These are phyloP conservation scores for Ophiostoma tasmaniense DNA, from an alignment of 2,329 filamentous ascomycete genomes.

Conservation along the genomic window DNA sequence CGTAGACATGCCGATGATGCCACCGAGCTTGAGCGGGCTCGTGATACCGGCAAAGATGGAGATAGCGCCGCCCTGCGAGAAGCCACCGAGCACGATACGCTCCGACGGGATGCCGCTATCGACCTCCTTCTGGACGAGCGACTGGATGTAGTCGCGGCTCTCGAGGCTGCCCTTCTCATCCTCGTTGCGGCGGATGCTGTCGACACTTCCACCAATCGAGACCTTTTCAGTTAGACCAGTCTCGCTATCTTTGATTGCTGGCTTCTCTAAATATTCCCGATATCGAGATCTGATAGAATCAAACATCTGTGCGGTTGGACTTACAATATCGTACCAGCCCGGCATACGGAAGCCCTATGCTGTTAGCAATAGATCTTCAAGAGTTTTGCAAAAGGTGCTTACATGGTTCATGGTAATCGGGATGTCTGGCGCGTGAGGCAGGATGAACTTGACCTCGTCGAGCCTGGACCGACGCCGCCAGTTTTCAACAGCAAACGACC, in stretches of 20 bases:
- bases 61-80: constrained; percentile 83
- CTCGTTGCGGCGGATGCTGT: constrained; percentile 27
- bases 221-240: constrained; percentile 7
- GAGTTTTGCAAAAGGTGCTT: constrained; percentile 14
- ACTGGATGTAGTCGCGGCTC: constrained; percentile 67
- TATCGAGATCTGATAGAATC: not conserved
- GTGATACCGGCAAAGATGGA: constrained; percentile 74
- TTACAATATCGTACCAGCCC: constrained; percentile 76
- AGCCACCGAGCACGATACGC: constrained; percentile 78
- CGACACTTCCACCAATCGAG: constrained; percentile 23
- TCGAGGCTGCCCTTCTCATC: constrained; percentile 65
- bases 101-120: constrained; percentile 70
- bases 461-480: constrained; percentile 74
- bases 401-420: constrained; percentile 67
- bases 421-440: constrained; percentile 81
- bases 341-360: constrained; percentile 64
- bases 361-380: not conserved
- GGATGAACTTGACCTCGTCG: constrained; percentile 84
- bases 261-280: not conserved
- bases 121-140: constrained; percentile 71
- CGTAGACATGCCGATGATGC: constrained; percentile 75
- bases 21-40: constrained; percentile 63
- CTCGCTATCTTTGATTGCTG: not conserved
- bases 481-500: constrained; percentile 77
- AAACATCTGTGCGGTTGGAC: constrained; percentile 16